Base-by-base conservation (phyloP, 345 rosid species). In the Euphorbia pulcherrima region DNA sequence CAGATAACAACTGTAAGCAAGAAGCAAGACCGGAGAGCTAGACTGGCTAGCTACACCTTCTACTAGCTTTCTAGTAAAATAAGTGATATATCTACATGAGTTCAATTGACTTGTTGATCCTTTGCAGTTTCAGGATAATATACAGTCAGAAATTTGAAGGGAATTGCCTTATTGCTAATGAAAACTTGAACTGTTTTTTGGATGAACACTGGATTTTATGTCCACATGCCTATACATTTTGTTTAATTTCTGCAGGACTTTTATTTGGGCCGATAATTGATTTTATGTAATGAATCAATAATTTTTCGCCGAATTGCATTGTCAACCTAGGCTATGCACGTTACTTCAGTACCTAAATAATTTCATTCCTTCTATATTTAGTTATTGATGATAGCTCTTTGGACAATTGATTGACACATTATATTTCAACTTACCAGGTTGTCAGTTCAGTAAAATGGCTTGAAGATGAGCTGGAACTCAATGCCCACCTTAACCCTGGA, bases 361-460 rank as follows among this genome's bases (percentile, higher is more conserved):
- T 21, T 55, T 26, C 18, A 27, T 20, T 6, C 20, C 28, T 6
- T 16, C 28, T 30, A 1, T 56, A 9, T 59, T 4, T 52, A 40
- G 28, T 79, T 62, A 48, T 68, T 68, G 50, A 13, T 51, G 60
- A 60, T 28, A 30, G 14, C 68, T 57, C 62, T 39, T 51, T 46
- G 35, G 14, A 5, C 20, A 37, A 5, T 62, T 59, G 20, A 5
- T 62, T 59, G 20, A 47, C 58, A 33, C 24, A 35, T 41, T 20
- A 23, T 9, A 30, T 70, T 54, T 24, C 46, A 51, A 67, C 68
- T 58, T 60, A 55, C 39, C 74, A 94, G 99, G 97, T 94, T 68
- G 97, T 92, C 69, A 92, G 97, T 81, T 89, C 97, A 21, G 97
- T 95, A 48, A 95, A 95, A 77, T 95, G 99, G 99, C 97, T 95